Conservation (phyloP, 345 rosid genomes). For the Arabis hirsuta region DNA sequence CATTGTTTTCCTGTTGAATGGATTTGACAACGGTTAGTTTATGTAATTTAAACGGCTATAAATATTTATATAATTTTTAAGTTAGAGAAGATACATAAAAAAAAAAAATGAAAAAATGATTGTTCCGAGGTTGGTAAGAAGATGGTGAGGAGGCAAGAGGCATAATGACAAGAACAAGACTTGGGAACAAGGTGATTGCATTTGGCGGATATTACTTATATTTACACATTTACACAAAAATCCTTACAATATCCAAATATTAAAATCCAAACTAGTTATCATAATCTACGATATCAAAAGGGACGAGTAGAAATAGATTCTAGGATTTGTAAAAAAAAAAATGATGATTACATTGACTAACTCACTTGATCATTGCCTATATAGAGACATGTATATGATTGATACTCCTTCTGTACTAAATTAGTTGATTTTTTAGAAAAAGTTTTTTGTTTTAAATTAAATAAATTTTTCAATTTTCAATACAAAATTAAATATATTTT, state of each 20-base stretch:
- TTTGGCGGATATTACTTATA: conserved; percentile 46
- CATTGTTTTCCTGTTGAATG: conserved; percentile 2
- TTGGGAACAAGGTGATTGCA: conserved; percentile 48
- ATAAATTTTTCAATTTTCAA: too few species aligned
- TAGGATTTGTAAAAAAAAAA: conserved; percentile 12
- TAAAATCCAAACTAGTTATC: not conserved
- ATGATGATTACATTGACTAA: conserved; percentile 15
- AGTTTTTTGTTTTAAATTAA: too few species aligned
- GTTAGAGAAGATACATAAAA: not conserved
- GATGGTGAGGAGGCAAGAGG: conserved; percentile 48
- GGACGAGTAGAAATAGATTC: not conserved
- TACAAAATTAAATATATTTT: too few species aligned
- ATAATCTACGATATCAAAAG: conserved; percentile 1
- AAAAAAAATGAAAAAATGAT: conserved; percentile 25
- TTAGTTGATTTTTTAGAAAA: too few species aligned
- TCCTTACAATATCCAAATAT: not conserved
- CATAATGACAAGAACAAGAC: conserved; percentile 48
- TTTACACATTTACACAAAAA: conserved; percentile 12
- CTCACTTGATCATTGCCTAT: conserved; percentile 9
- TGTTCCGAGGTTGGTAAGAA: conserved; percentile 45
- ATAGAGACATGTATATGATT: not conserved
- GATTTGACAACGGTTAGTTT: not conserved
- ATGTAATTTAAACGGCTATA: not conserved
- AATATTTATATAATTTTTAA: not conserved
- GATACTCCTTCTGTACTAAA: too few species aligned